phyloP scores from a whole-genome alignment of 306 rosid genomes.

The Quercus wislizeni region DNA sequence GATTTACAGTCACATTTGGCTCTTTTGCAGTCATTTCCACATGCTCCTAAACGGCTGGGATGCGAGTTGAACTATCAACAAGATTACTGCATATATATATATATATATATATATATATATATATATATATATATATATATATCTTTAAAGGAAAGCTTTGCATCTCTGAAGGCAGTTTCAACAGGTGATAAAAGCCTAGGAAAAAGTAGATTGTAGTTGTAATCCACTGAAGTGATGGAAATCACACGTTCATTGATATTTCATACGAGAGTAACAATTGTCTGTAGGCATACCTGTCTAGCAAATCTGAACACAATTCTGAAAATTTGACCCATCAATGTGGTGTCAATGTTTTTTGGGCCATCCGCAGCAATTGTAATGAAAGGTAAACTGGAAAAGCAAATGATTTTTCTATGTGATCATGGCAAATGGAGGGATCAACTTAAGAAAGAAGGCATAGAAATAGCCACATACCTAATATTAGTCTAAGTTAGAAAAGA shows the following conservation, averaged over 20 bases:
- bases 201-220: not conserved
- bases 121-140: too few species aligned
- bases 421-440: not conserved
- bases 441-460: not conserved
- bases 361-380: slow-evolving; percentile 92
- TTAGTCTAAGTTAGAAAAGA: slow-evolving; percentile 84
- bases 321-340: slow-evolving; percentile 86
- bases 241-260: too few species aligned
- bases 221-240: not conserved
- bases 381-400: slow-evolving; percentile 71
- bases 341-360: slow-evolving; percentile 90
- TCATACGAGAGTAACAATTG: not conserved
- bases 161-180: slow-evolving; percentile 85
- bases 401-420: not conserved
- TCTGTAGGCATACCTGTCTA: slow-evolving; percentile 60
- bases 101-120: too few species aligned
- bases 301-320: slow-evolving; percentile 86
- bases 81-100: too few species aligned
- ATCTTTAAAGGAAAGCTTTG: slow-evolving; percentile 51
- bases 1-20: too few species aligned
- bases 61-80: too few species aligned
- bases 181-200: slow-evolving; percentile 73
- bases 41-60: too few species aligned
- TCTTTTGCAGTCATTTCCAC: not conserved
- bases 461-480: slow-evolving; percentile 48